Conservation (phyloP, 2,329 filamentous ascomycete genomes). For the Sporothrix pseudoabietina region DNA sequence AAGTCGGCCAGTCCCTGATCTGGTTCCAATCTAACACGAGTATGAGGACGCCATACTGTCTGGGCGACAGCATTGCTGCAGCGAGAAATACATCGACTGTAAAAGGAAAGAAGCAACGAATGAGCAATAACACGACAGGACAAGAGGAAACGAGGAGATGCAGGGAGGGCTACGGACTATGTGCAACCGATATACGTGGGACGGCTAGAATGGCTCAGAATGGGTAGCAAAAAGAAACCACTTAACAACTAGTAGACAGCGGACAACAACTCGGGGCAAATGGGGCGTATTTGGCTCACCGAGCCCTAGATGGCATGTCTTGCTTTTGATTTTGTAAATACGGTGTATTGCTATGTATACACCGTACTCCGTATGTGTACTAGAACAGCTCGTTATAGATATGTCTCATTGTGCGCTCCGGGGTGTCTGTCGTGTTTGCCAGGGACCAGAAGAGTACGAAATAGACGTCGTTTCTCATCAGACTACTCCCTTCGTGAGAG, state of each 20-base stretch:
- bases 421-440: no score
- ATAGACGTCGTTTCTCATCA: background rate
- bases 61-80: conserved; percentile 2
- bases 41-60: background rate
- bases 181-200: background rate
- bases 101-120: background rate
- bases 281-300: background rate
- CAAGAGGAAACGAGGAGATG: background rate
- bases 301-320: background rate
- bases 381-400: background rate
- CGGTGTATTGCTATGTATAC: background rate
- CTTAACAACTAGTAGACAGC: background rate
- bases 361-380: background rate
- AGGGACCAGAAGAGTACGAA: no score
- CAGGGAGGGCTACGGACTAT: background rate
- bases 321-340: background rate
- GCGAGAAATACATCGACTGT: background rate
- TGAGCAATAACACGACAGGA: background rate
- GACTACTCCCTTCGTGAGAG: background rate
- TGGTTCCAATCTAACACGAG: background rate
- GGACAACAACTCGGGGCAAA: background rate
- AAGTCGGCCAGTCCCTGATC: background rate
- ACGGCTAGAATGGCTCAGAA: background rate
- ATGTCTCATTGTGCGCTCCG: background rate
- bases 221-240: background rate